Evolutionary conservation across 2,329 filamentous ascomycete genomes (phyloP).

Genomic region (Amauroascus niger): DNA sequence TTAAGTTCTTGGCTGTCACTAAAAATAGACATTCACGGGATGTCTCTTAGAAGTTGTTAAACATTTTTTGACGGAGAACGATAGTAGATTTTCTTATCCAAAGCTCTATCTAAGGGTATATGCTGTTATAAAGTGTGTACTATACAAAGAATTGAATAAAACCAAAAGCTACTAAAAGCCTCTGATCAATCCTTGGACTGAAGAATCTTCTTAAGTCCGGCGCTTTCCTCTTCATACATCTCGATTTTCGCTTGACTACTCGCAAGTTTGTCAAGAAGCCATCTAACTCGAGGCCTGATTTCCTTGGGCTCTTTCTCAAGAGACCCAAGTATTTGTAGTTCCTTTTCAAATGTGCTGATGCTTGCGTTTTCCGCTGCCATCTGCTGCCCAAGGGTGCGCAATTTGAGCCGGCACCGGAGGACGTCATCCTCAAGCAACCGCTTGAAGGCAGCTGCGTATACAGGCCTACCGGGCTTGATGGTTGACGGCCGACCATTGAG

Average conservation of each 20-base stretch:
- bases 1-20: no score
- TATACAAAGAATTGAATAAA: no score
- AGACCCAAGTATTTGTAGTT: constrained; percentile 60
- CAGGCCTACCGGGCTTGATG: constrained; percentile 72
- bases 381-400: constrained; percentile 59
- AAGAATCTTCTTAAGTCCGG: constrained; percentile 60
- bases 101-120: no score
- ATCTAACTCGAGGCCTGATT: constrained; percentile 56
- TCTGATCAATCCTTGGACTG: constrained; percentile 34
- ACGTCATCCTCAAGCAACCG: constrained; percentile 61
- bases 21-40: no score
- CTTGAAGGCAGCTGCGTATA: constrained; percentile 76
- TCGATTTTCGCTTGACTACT: constrained; percentile 65
- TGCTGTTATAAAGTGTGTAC: no score
- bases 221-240: constrained; percentile 63
- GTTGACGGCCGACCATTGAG: constrained; percentile 65
- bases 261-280: constrained; percentile 63
- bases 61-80: no score
- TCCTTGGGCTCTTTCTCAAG: constrained; percentile 63
- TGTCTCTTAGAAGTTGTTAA: no score
- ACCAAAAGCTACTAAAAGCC: no score
- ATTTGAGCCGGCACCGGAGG: constrained; percentile 61
- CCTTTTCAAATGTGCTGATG: constrained; percentile 69
- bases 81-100: no score
- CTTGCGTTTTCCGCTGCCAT: constrained; percentile 61